These are phyloP conservation scores for Nicotiana benthamiana DNA, from an alignment of 257 asterid species.

Conservation along the genomic window DNA sequence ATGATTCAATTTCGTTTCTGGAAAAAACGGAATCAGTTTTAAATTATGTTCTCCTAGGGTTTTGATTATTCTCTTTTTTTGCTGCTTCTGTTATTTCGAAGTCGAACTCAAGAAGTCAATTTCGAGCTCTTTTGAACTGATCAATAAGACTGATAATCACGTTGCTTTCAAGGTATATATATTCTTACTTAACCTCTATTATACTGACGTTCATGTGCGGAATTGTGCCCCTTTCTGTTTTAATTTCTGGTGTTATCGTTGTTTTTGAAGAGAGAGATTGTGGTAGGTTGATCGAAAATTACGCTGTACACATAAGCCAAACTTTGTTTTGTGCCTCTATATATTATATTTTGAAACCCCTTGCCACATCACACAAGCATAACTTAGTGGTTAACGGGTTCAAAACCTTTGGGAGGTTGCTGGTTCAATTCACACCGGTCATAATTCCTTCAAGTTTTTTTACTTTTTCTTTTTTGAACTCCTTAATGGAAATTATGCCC, in stretches of 20 bases:
- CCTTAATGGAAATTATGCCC: too few relatives aligned
- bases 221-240: neutral
- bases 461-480: too few relatives aligned
- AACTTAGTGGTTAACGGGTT: too few relatives aligned
- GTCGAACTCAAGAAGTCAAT: slow-evolving; percentile 9
- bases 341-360: too few relatives aligned
- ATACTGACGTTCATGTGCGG: too few relatives aligned
- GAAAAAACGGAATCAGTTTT: neutral
- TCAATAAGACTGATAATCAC: slow-evolving; percentile 7
- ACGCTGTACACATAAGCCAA: too few relatives aligned
- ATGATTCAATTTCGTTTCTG: neutral
- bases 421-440: too few relatives aligned
- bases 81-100: neutral
- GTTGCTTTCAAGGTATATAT: slow-evolving; percentile 11
- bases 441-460: too few relatives aligned
- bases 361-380: too few relatives aligned
- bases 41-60: neutral
- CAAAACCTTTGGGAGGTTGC: too few relatives aligned
- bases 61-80: neutral
- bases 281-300: neutral
- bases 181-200: neutral
- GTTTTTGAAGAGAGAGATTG: neutral
- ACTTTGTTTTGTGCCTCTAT: too few relatives aligned
- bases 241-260: neutral
- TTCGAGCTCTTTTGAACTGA: neutral